Conservation (phyloP, 768 basidiomycete genomes). For the Termitomyces heimii region DNA sequence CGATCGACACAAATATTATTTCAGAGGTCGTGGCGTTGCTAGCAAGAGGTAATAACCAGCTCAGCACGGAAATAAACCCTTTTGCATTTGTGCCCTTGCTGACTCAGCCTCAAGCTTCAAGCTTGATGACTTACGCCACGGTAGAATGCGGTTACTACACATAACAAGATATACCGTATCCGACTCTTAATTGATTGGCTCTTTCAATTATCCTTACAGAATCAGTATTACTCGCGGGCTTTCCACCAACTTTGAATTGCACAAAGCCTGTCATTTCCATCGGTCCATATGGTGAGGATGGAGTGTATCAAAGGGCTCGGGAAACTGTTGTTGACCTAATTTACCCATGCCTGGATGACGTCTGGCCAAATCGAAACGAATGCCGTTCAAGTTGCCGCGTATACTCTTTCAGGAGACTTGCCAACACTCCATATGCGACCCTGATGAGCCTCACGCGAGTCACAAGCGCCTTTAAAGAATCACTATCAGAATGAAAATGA, state of each 20-base stretch:
- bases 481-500: background rate
- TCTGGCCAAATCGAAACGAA: constrained; percentile 9
- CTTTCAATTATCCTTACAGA: background rate
- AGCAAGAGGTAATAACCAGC: background rate
- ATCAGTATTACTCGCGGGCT: background rate
- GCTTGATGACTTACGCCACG: too few relatives aligned
- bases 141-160: background rate
- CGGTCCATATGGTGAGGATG: background rate
- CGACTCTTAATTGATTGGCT: background rate
- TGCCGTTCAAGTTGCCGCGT: constrained; percentile 3
- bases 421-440: background rate
- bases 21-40: background rate
- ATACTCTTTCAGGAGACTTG: constrained; percentile 3
- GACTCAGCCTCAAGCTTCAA: too few relatives aligned
- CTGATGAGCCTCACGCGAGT: background rate
- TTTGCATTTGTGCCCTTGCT: background rate
- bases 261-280: background rate
- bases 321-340: background rate
- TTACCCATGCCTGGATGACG: background rate
- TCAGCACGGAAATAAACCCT: background rate
- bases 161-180: background rate
- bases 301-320: background rate
- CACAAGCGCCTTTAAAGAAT: background rate
- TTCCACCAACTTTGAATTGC: background rate
- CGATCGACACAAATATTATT: background rate